These are phyloP conservation scores for Furcasterigmium furcatum DNA, from an alignment of 2,329 filamentous ascomycete genomes.

Conservation along the genomic window DNA sequence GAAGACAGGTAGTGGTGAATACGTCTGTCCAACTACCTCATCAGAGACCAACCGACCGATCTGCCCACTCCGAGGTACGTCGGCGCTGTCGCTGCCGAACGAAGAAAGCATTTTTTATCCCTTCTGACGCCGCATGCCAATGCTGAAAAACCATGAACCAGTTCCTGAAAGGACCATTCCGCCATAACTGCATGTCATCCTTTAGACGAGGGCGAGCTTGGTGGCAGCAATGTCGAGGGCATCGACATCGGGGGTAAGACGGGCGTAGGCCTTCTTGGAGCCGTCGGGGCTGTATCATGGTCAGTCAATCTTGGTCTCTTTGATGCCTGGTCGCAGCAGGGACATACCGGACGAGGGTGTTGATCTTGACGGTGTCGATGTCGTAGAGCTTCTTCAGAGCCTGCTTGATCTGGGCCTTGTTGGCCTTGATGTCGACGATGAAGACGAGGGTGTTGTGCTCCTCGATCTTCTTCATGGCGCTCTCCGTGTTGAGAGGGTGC, in stretches of 20 bases:
- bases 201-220: constrained; percentile 97
- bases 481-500: constrained; percentile 99
- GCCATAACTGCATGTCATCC: constrained; percentile 8
- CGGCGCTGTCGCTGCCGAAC: not conserved
- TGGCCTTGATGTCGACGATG: constrained; percentile 95
- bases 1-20: not conserved
- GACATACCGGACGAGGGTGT: constrained; percentile 91
- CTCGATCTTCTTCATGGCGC: constrained; percentile 99
- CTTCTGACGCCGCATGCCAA: constrained; percentile 15
- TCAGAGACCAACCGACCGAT: not conserved
- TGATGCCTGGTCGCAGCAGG: too few relatives aligned
- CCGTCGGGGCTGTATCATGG: constrained; percentile 71
- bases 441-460: constrained; percentile 99
- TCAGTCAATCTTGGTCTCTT: constrained; percentile 15
- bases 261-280: constrained; percentile 97
- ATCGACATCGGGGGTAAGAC: constrained; percentile 93
- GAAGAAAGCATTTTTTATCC: constrained; percentile 1
- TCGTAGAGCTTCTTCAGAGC: constrained; percentile 99
- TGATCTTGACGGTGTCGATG: constrained; percentile 97
- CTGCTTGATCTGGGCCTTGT: constrained; percentile 99
- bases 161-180: not conserved
- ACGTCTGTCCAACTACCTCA: not conserved
- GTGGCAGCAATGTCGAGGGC: constrained; percentile 98
- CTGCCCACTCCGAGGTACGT: not conserved
- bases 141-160: constrained; percentile 12